Conservation (phyloP, 495 filamentous ascomycete species). For the Podospora sp. region DNA sequence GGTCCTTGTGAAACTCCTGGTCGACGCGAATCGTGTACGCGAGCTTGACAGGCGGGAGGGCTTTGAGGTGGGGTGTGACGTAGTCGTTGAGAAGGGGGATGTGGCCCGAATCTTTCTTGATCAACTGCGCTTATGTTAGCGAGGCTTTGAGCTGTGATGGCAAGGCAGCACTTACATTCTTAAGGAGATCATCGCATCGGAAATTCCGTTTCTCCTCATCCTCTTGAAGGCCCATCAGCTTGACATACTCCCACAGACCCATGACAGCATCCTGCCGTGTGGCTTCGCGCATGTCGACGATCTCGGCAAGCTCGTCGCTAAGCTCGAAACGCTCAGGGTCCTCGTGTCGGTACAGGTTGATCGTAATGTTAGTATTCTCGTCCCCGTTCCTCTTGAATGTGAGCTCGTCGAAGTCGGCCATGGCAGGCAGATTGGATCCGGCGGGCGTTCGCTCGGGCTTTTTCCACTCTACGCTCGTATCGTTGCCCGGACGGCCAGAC, state of each 20-base stretch:
- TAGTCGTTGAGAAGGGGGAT: constrained; percentile 87
- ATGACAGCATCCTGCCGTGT: constrained; percentile 83
- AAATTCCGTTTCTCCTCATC: constrained; percentile 92
- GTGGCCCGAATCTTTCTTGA: constrained; percentile 74
- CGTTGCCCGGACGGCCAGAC: constrained; percentile 52
- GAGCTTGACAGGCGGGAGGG: constrained; percentile 81
- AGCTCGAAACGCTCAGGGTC: constrained; percentile 80
- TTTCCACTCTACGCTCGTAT: constrained; percentile 69
- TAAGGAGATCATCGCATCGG: constrained; percentile 80
- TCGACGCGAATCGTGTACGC: constrained; percentile 94
- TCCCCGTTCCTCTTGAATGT: constrained; percentile 91
- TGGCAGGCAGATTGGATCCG: constrained; percentile 52
- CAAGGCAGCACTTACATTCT: constrained; percentile 55
- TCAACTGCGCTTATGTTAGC: constrained; percentile 60
- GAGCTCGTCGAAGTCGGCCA: constrained; percentile 84
- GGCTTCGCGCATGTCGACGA: constrained; percentile 85
- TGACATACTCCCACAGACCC: constrained; percentile 94
- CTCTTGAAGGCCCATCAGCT: constrained; percentile 81
- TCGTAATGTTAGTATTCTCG: constrained; percentile 87
- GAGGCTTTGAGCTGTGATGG: background rate
- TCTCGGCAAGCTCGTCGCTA: constrained; percentile 73
- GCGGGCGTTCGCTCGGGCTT: constrained; percentile 63
- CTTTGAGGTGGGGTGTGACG: constrained; percentile 71
- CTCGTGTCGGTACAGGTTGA: constrained; percentile 86
- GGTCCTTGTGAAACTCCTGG: constrained; percentile 70